These are phyloP conservation scores for Cyclotella sp. DNA, from an alignment of 108 stramenopile species.

Conservation along the genomic window DNA sequence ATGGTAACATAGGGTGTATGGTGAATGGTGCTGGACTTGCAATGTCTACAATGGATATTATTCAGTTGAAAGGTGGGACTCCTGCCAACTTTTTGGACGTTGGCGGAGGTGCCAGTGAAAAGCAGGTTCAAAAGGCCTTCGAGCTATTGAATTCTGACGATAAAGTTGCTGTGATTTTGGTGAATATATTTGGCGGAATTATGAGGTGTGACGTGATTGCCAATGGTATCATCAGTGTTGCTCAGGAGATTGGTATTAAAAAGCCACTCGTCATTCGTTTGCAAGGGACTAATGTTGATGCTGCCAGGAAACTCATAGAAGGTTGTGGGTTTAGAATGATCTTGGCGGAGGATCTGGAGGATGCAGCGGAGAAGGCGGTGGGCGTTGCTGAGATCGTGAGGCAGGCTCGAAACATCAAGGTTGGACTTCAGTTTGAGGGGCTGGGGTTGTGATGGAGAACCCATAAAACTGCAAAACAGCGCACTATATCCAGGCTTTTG, in stretches of 20 bases:
- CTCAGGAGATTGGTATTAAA: constrained; percentile 69
- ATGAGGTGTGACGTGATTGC: constrained; percentile 88
- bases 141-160: constrained; percentile 62
- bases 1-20: constrained; percentile 90
- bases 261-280: constrained; percentile 86
- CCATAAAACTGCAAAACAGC: not conserved
- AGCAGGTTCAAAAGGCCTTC: constrained; percentile 63
- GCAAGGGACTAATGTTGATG: constrained; percentile 81
- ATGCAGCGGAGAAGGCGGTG: constrained; percentile 90
- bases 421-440: constrained; percentile 78
- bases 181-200: constrained; percentile 91
- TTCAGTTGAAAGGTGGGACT: constrained; percentile 77
- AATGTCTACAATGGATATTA: constrained; percentile 92
- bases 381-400: constrained; percentile 78
- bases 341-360: constrained; percentile 83
- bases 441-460: constrained; percentile 49
- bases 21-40: constrained; percentile 91
- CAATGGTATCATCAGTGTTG: constrained; percentile 78
- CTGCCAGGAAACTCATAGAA: constrained; percentile 70
- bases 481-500: not conserved
- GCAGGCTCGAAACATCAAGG: constrained; percentile 73
- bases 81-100: constrained; percentile 91
- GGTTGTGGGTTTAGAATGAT: constrained; percentile 76
- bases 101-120: constrained; percentile 63
- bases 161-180: constrained; percentile 73